Base-by-base conservation (phyloP, 495 filamentous ascomycete species). In the Talaromyces proteolyticus region DNA sequence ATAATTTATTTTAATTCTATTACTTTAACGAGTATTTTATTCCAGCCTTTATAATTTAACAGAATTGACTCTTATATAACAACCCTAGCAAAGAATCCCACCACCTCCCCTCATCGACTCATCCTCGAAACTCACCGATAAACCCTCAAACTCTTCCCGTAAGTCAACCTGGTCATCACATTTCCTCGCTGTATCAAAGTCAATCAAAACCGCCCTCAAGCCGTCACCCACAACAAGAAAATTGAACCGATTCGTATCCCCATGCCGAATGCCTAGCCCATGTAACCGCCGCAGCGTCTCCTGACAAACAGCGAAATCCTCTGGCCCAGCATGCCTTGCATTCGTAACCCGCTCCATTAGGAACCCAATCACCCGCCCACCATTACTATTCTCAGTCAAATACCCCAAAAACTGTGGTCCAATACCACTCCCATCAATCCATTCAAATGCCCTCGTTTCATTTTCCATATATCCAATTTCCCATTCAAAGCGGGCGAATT, bases 351-450 rank as follows among this genome's bases (percentile, higher is more conserved):
- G 50, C 50, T 72, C 65, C 50, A 76, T 44, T 14, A 76, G 36
- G 47, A 78, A 75, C 4, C 73, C 71, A 52, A 78, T 69, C 10
- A 73, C 68, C 3, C 74, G 55, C 3, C 58, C 68, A 7, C n/a
- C n/a, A n/a, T n/a, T n/a, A n/a, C n/a, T n/a, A n/a, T 59, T 50
- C 54, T 80, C 72, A 6, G 54, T 69, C 12, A 77, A 29, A 53
- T 77, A 69, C 34, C 65, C 69, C 4, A 77, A 56, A 43, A 77
- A 75, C 21, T 45, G 38, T 3, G 74, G 72, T 6, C 62, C 68
- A 16, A 73, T 70, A 8, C 49, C 55, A 49, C 57, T 25, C 20
- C 59, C 70, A 0, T 56, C 6, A 8, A 77, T 68, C 68, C 61
- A 70, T 44, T 60, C 29, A 47, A 76, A 76, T 0, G 65, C 69